phyloP scores from a whole-genome alignment of 768 basidiomycete genomes.

The Dentipellis sp. region DNA sequence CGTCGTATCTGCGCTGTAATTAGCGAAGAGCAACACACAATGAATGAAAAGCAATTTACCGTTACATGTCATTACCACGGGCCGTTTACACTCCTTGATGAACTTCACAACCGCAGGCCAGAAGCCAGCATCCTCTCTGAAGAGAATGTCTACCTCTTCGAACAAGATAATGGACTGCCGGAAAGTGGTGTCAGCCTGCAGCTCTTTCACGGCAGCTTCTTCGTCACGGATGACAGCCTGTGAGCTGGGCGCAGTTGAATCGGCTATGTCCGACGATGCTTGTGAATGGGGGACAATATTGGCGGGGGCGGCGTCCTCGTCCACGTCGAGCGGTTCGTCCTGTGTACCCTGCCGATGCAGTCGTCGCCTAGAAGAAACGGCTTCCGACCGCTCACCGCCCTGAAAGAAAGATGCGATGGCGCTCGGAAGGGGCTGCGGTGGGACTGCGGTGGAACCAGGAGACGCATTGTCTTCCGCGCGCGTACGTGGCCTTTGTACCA shows the following conservation, averaged over 20 bases:
- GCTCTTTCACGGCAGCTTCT: not conserved
- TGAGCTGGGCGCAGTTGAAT: not conserved
- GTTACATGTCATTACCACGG: slow-evolving; percentile 92
- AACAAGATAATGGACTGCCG: slow-evolving; percentile 80
- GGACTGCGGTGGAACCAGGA: not conserved
- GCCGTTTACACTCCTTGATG: slow-evolving; percentile 76
- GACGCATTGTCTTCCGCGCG: not conserved
- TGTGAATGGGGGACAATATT: slow-evolving; percentile 5
- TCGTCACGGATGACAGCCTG: not conserved
- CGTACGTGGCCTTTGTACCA: slow-evolving; percentile 24
- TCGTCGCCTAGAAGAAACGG: not conserved
- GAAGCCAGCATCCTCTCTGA: slow-evolving; percentile 77
- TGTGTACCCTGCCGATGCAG: not conserved
- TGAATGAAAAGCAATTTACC: slow-evolving; percentile 41
- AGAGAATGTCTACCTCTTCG: slow-evolving; percentile 94
- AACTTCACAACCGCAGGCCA: slow-evolving; percentile 77
- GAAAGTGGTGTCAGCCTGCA: not conserved
- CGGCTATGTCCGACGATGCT: slow-evolving; percentile 7
- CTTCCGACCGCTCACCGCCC: no score
- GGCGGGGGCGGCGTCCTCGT: not conserved
- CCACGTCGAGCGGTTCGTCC: not conserved
- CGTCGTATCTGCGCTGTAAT: slow-evolving; percentile 44
- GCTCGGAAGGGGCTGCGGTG: slow-evolving; percentile 6
- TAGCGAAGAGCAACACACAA: slow-evolving; percentile 7
- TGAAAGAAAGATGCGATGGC: not conserved